Evolutionary conservation across 768 basidiomycete species (phyloP).

Genomic region (Leccinum uliginosum): DNA sequence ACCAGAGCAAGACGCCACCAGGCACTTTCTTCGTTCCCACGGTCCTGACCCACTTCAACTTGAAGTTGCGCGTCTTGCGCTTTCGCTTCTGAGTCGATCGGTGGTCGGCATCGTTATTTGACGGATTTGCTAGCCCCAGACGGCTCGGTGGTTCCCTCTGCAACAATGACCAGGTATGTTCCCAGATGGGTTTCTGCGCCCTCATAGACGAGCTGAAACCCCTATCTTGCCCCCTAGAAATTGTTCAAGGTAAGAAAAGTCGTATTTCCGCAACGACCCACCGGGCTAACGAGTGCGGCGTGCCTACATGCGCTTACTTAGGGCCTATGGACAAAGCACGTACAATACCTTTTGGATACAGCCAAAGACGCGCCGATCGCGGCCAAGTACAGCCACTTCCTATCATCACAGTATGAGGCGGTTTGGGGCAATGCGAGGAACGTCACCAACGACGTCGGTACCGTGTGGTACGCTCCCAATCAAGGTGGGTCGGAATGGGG

Average conservation of each 20-base stretch:
- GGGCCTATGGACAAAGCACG: slow-evolving; percentile 50
- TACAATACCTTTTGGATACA: slow-evolving; percentile 46
- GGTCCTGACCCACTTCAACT: too few relatives aligned
- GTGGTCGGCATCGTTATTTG: too few relatives aligned
- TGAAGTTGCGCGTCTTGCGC: too few relatives aligned
- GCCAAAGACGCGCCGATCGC: slow-evolving; percentile 40
- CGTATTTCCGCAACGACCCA: not conserved
- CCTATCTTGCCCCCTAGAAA: slow-evolving; percentile 10
- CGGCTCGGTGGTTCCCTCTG: too few relatives aligned
- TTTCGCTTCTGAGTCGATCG: too few relatives aligned
- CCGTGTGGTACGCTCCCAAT: slow-evolving; percentile 29
- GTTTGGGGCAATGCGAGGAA: slow-evolving; percentile 37
- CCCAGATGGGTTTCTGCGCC: too few relatives aligned
- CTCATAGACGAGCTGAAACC: not conserved
- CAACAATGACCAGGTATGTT: slow-evolving; percentile 40
- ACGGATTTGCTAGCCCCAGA: too few relatives aligned
- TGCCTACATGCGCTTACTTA: not conserved
- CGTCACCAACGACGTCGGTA: slow-evolving; percentile 37
- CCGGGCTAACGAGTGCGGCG: not conserved
- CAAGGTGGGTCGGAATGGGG: slow-evolving; percentile 27
- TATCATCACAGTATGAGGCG: slow-evolving; percentile 37
- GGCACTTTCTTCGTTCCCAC: too few relatives aligned
- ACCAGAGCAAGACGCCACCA: too few relatives aligned
- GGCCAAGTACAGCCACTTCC: slow-evolving; percentile 36
- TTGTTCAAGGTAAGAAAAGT: slow-evolving; percentile 30